A percentile compares a stretch with the other conserved stretches of the same genome.
Evolutionary conservation across 1,139 yeast species (phyloP).

Genomic region (Kodamaea anthophila): DNA sequence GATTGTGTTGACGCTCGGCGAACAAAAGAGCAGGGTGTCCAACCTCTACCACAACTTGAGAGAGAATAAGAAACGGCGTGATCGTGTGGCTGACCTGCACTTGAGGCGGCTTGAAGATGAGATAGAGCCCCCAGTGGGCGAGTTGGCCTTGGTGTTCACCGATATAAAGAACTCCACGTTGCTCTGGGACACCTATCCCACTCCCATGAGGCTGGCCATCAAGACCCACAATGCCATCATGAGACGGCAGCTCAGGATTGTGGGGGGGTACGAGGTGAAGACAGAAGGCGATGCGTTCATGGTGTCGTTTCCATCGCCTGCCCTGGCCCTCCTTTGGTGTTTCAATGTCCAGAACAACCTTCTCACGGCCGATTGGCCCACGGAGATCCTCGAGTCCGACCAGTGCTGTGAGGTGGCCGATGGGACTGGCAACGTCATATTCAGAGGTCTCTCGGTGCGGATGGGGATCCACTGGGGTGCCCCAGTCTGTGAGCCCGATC

Average conservation of each 20-base stretch:
- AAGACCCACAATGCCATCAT: conserved; percentile 88
- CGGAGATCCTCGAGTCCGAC: conserved; percentile 76
- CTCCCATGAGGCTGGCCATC: conserved; percentile 95
- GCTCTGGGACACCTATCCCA: conserved; percentile 89
- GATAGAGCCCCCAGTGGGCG: conserved; percentile 92
- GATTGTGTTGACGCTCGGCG: conserved; percentile 65
- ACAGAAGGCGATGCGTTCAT: conserved; percentile 99
- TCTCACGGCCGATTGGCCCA: conserved; percentile 88
- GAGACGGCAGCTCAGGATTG: conserved; percentile 88
- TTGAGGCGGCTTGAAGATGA: conserved; percentile 85
- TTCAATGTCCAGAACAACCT: conserved; percentile 85
- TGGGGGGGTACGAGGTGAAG: conserved; percentile 96
- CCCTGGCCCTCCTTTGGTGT: conserved; percentile 91
- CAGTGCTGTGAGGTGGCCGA: conserved; percentile 86
- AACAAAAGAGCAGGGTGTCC: conserved; percentile 26
- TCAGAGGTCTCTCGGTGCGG: conserved; percentile 86
- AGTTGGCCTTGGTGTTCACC: conserved; percentile 90
- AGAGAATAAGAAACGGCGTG: conserved; percentile 48
- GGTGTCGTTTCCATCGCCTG: conserved; percentile 95
- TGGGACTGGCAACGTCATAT: conserved; percentile 53
- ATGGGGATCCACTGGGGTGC: conserved; percentile 99
- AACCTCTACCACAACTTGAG: conserved; percentile 35
- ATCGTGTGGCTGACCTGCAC: conserved; percentile 65
- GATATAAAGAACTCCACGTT: conserved; percentile 93
- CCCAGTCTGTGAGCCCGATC: conserved; percentile 93